phyloP scores from a whole-genome alignment of 2,329 filamentous ascomycete species.

The Aspergillus carbonarius region DNA sequence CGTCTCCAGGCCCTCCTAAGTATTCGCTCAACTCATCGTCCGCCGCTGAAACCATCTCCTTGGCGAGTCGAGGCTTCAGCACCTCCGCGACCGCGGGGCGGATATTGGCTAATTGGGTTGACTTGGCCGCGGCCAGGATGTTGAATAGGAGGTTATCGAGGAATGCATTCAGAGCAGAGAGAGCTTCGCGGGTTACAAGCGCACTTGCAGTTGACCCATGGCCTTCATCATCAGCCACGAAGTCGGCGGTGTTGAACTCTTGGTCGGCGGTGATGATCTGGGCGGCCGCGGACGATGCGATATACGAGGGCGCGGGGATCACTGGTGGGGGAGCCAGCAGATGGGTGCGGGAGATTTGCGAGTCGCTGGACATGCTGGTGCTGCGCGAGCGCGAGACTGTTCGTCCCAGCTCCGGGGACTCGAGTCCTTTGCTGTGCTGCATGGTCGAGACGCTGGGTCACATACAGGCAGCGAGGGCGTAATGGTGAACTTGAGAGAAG shows the following conservation, averaged over 20 bases:
- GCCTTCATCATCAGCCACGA: constrained; percentile 67
- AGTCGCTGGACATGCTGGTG: constrained; percentile 42
- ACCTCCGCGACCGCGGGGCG: constrained; percentile 82
- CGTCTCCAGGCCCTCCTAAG: constrained; percentile 74
- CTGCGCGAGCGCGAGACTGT: constrained; percentile 38
- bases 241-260: constrained; percentile 68
- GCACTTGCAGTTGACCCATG: constrained; percentile 67
- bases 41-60: constrained; percentile 76
- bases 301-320: constrained; percentile 79
- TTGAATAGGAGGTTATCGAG: constrained; percentile 91
- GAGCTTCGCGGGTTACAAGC: constrained; percentile 68
- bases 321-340: constrained; percentile 68
- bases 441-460: constrained; percentile 23
- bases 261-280: constrained; percentile 90
- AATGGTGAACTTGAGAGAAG: background rate
- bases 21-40: constrained; percentile 88
- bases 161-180: constrained; percentile 83
- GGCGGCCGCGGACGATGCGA: constrained; percentile 81
- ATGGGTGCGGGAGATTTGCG: constrained; percentile 31
- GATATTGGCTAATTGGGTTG: constrained; percentile 71
- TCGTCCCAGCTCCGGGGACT: constrained; percentile 30
- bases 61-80: constrained; percentile 83
- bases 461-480: background rate
- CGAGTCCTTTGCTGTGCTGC: constrained; percentile 32
- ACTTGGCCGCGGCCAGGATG: constrained; percentile 76